A percentile compares a stretch with the other conserved stretches of the same genome.
These are phyloP conservation scores for Gremmenia infestans DNA, from an alignment of 2,329 filamentous ascomycete species.

Conservation along the genomic window DNA sequence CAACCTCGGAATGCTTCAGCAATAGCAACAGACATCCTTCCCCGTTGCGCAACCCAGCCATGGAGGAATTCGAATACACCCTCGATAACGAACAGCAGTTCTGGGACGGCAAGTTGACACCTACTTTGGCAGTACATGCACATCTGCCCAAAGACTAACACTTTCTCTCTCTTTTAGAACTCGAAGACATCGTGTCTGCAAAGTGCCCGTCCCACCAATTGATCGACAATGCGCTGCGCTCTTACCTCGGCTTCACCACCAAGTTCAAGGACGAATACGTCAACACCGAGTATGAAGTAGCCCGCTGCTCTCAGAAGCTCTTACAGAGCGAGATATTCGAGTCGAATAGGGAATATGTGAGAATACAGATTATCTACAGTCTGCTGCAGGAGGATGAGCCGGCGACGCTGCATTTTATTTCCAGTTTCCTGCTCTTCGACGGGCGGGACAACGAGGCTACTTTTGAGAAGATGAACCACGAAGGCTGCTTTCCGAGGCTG, in stretches of 20 bases:
- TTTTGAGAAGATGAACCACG: slow-evolving; percentile 82
- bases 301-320: slow-evolving; percentile 73
- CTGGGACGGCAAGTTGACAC: slow-evolving; percentile 66
- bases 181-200: slow-evolving; percentile 59
- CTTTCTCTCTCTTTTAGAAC: slow-evolving; percentile 43
- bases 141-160: not conserved
- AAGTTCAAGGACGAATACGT: slow-evolving; percentile 72
- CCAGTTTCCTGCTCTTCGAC: slow-evolving; percentile 81
- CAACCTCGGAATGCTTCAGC: slow-evolving; percentile 24
- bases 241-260: slow-evolving; percentile 75
- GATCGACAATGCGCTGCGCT: slow-evolving; percentile 81
- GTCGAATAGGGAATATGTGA: slow-evolving; percentile 76
- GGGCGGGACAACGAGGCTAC: slow-evolving; percentile 71
- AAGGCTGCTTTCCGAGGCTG: slow-evolving; percentile 77
- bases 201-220: slow-evolving; percentile 54
- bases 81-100: slow-evolving; percentile 81
- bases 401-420: slow-evolving; percentile 73
- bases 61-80: slow-evolving; percentile 60
- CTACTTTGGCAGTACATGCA: not conserved
- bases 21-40: slow-evolving; percentile 16
- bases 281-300: slow-evolving; percentile 72
- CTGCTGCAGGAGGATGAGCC: slow-evolving; percentile 84
- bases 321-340: slow-evolving; percentile 71
- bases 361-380: slow-evolving; percentile 87
- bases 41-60: slow-evolving; percentile 17